phyloP scores from a whole-genome alignment of 768 basidiomycete species.

The Mycena vitilis region DNA sequence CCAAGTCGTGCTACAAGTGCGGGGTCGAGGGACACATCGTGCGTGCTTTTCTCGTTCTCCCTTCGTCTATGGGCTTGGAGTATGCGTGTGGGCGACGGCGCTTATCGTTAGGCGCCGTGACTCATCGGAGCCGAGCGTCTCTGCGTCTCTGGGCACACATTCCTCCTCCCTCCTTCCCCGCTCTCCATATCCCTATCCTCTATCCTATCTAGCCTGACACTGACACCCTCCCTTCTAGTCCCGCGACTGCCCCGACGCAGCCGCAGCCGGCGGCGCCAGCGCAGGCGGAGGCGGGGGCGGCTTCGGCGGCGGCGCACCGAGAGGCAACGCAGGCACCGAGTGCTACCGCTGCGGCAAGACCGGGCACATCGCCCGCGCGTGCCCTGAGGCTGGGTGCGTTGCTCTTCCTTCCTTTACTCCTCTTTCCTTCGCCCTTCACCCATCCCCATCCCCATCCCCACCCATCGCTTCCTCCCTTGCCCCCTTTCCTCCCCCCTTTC shows the following conservation, averaged over 20 bases:
- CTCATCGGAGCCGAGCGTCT: too few relatives aligned
- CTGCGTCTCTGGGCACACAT: too few relatives aligned
- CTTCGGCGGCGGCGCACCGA: slow-evolving; percentile 33
- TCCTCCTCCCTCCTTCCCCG: background rate
- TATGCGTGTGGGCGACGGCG: too few relatives aligned
- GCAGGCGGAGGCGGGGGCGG: slow-evolving; percentile 43
- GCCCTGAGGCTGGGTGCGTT: slow-evolving; percentile 65
- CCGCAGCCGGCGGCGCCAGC: slow-evolving; percentile 33
- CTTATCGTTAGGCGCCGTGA: background rate
- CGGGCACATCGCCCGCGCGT: slow-evolving; percentile 88
- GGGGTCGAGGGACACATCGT: slow-evolving; percentile 87
- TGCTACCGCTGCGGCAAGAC: slow-evolving; percentile 90
- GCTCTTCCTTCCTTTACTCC: background rate
- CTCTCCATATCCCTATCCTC: background rate
- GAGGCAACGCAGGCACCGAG: slow-evolving; percentile 48
- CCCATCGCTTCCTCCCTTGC: background rate
- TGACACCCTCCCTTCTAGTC: slow-evolving; percentile 60
- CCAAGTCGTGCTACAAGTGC: slow-evolving; percentile 92
- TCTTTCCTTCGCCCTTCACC: too few relatives aligned
- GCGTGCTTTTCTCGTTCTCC: slow-evolving; percentile 41
- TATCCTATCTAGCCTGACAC: background rate
- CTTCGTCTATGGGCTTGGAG: too few relatives aligned
- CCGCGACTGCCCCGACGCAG: slow-evolving; percentile 76
- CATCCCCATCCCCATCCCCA: background rate
- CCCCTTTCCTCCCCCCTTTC: too few relatives aligned